These are phyloP conservation scores for Camellia oleifera DNA, from an alignment of 179 eudicot species.

Conservation along the genomic window DNA sequence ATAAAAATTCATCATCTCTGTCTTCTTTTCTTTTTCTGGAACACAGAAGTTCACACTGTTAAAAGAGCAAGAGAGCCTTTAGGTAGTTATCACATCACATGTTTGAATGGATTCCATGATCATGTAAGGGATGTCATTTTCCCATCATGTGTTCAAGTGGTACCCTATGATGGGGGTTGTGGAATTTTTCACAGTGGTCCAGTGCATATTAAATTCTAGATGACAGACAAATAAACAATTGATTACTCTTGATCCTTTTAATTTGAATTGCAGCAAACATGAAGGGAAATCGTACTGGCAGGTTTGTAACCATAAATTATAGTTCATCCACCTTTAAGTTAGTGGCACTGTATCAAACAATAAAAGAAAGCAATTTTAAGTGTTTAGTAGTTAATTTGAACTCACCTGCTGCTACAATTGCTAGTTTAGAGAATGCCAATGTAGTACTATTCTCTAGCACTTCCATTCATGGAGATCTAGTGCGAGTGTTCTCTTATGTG, in stretches of 20 bases:
- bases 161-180: too few relatives aligned
- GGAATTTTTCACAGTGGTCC: neutral
- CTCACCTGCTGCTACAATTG: neutral
- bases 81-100: neutral
- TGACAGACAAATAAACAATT: neutral
- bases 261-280: neutral
- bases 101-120: neutral
- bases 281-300: neutral
- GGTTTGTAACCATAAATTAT: neutral
- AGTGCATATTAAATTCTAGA: neutral
- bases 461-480: neutral
- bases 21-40: neutral
- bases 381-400: neutral
- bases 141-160: too few relatives aligned
- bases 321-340: neutral
- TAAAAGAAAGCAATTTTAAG: neutral
- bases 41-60: too few relatives aligned
- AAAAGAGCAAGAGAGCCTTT: too few relatives aligned
- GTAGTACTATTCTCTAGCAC: neutral
- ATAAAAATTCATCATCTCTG: neutral
- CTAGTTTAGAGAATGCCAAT: neutral
- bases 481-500: neutral
- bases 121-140: neutral
- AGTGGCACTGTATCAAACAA: neutral
- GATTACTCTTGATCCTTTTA: neutral